Base-by-base conservation (phyloP, 805 yeast species). In the Blastobotrys attinorum region DNA sequence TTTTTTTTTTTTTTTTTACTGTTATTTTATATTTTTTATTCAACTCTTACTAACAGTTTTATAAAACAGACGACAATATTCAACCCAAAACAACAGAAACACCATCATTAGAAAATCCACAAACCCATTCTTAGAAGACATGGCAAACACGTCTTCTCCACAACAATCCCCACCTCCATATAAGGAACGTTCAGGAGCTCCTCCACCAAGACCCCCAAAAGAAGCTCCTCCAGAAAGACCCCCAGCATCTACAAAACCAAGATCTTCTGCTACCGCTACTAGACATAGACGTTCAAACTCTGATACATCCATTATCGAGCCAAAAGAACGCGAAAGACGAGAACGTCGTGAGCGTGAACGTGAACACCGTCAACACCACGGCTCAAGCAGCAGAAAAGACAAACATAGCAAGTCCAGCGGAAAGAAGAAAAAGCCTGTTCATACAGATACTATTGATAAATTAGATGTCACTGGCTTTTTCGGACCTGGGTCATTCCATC, bases 391-490 rank as follows among this genome's bases (percentile, higher is more conserved):
- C n/a, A 41, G 27, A 18, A 13, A 17, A 13, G 42, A 39, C 18
- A 37, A 20, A 8, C 21, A 16, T 10, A 33, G 16, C 13, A 31
- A 31, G 34, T 31, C 27, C 27, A 22, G 31, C 10, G 18, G 23
- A 6, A 16, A 34, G 27, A 22, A 31, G 15, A 40, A 33, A 22
- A 37, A 40, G 39, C 38, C 37, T 39, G 40, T 35, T 22, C 45
- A 43, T 35, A 31, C 58, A 44, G 42, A 84, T 88, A 53, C 80
- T 89, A 92, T 92, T 54, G 98, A 92, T 67, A 85, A 85, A 64
- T 72, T 92, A 57, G 98, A 92, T 63, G 98, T 90, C 38, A 89
- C 97, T 10, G 97, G 96, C 1, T 73, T 89, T 49, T 89, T 85
- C 60, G 97, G 96, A 21, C 81, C 85, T 39, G 86, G 87, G 15